Conservation (phyloP, 1,284 basidiomycete species). For the Moesziomyces aphidis region DNA sequence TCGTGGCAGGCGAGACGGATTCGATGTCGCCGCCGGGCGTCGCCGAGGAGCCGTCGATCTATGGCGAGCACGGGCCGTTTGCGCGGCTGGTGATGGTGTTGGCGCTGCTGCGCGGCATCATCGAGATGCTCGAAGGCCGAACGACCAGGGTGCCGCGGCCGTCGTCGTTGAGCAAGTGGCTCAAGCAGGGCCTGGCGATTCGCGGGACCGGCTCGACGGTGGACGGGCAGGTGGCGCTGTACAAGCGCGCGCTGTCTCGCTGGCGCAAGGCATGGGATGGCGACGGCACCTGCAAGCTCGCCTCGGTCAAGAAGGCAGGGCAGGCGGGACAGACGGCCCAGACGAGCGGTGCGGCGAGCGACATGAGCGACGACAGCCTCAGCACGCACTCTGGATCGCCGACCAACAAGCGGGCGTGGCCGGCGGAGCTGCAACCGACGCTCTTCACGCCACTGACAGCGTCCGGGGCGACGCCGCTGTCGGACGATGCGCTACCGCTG, state of each 20-base stretch:
- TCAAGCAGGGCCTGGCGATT: constrained; percentile 14
- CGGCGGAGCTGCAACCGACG: constrained; percentile 23
- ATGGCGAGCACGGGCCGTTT: constrained; percentile 56
- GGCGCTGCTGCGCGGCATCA: constrained; percentile 59
- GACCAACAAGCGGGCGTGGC: constrained; percentile 6
- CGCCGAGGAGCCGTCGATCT: constrained; percentile 26
- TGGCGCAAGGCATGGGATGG: constrained; percentile 60
- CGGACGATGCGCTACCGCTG: constrained; percentile 59
- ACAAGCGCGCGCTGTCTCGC: constrained; percentile 48
- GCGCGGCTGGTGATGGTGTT: constrained; percentile 55
- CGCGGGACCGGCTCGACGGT: constrained; percentile 5
- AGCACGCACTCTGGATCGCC: neutral
- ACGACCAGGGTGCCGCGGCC: constrained; percentile 34
- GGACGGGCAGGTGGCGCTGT: constrained; percentile 39
- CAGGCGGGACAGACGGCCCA: constrained; percentile 4
- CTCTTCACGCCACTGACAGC: constrained; percentile 57
- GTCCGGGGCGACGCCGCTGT: constrained; percentile 57
- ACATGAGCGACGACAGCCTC: neutral
- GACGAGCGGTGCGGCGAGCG: constrained; percentile 8
- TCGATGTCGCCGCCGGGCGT: constrained; percentile 8
- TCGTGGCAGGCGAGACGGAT: constrained; percentile 18
- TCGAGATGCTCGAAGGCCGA: constrained; percentile 57
- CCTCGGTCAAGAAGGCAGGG: constrained; percentile 36
- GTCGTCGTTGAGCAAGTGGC: constrained; percentile 43
- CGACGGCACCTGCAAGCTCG: constrained; percentile 48